Base-by-base conservation (phyloP, 306 rosid species). In the Abrus precatorius region DNA sequence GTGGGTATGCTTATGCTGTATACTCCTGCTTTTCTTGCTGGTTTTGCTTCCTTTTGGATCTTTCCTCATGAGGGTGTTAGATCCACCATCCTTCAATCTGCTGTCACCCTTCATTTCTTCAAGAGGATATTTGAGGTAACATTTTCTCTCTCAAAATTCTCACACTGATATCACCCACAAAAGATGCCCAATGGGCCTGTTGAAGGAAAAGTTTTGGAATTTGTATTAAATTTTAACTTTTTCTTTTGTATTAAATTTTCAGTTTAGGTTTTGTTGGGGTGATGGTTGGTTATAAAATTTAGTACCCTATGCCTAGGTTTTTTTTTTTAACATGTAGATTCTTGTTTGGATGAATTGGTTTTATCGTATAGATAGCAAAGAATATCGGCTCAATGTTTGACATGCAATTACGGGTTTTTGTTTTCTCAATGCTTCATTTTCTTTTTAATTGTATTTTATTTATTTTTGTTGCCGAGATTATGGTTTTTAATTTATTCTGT, bases 51-150 rank as follows among this genome's bases (percentile, higher is more conserved):
- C 28, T 83, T 91, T 45, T 71, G 48, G 69, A n/a, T 89, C 32
- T 83, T 84, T 10, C 88, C 93, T 6, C 48, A 45, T 3, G 49
- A 80, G 1, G 53, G 75, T 70, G 5, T 84, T 59, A 83, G 99
- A 76, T 57, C 75, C 50, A 59, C 84, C 0, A 5, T 90, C 61
- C 86, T 93, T 77, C 87, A 81, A 2, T 85, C 84, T 38, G 92
- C 92, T 64, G 59, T 93, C 0, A 83, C 93, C 8, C 5, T 93
- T 3, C 99, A 95, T 76, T 95, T 93, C 91, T 84, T 91, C 75
- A 93, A 93, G 83, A 86, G 99, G 54, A n/a, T 85, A 2, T 38
- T 90, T 44, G 99, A 95, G 97, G 97, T 90, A 1, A 9, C 74
- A 1, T 30, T 55, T 9, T 53, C 10, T 44, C 0, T 20, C 20